Evolutionary conservation across 2,329 filamentous ascomycete species (phyloP).

Genomic region (Trichothecium sympodiale): DNA sequence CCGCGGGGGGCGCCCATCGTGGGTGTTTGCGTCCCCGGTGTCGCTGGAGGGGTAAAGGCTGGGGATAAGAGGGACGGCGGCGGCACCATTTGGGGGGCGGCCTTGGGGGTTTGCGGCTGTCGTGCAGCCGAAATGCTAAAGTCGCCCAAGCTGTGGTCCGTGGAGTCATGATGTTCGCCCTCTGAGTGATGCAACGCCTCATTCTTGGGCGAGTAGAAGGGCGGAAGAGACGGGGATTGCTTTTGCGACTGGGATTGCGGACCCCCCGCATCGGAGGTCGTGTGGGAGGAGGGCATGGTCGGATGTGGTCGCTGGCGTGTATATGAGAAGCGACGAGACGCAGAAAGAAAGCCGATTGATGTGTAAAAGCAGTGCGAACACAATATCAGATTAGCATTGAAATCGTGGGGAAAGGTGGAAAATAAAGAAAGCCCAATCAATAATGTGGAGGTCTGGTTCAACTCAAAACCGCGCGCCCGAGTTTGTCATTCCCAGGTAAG

Average conservation of each 20-base stretch:
- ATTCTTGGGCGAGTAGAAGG: constrained; percentile 25
- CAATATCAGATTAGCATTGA: too few species aligned
- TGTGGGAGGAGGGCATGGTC: background rate
- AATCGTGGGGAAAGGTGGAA: too few species aligned
- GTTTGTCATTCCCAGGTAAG: too few species aligned
- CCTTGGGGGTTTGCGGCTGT: constrained; percentile 9
- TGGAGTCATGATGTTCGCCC: background rate
- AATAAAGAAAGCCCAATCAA: too few species aligned
- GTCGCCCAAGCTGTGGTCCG: background rate
- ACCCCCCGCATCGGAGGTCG: constrained; percentile 4
- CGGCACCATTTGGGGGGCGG: constrained; percentile 17
- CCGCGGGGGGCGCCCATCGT: constrained; percentile 30
- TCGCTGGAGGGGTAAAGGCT: constrained; percentile 65
- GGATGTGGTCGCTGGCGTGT: too few species aligned
- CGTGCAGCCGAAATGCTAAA: constrained; percentile 6
- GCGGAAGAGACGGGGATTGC: constrained; percentile 16
- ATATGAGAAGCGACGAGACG: background rate
- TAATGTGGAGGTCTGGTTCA: too few species aligned
- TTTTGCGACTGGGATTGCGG: constrained; percentile 1
- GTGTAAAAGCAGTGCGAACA: background rate
- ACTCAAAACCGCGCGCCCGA: too few species aligned
- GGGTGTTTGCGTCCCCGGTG: constrained; percentile 48
- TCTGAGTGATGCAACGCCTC: constrained; percentile 1
- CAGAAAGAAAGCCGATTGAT: background rate
- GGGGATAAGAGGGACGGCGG: constrained; percentile 72